Base-by-base conservation (phyloP, 2,329 filamentous ascomycete species). In the Alternaria metachromatica region DNA sequence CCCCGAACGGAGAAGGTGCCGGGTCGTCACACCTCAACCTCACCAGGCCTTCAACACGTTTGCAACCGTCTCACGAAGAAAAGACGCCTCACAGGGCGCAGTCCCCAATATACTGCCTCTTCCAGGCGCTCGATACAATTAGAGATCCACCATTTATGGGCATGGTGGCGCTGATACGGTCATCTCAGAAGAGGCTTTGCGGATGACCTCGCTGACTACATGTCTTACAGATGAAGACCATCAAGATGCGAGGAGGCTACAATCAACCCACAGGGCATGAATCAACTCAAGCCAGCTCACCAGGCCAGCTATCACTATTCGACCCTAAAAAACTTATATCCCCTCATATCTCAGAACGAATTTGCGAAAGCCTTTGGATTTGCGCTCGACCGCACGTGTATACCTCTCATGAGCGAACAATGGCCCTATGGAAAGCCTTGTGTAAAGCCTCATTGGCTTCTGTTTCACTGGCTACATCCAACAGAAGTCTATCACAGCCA, bases 81-180 rank as follows among this genome's bases (percentile, higher is more conserved):
- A 26, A 45, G 56, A 50, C 53, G 53, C 49, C 49, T 28, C 20
- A 20, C 23, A 54, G 26, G 49, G 57, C 57, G 53, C 58, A 56
- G 18, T 33, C 25, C 12, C 23, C 25, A 25, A 1, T 8, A 2
- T 11, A 28, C 43, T 21, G 41, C 37, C 18, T 55, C 25, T 33
- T 60, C 15, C 41, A 9, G 20, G 23, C 30, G 8, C 23, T 13
- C 13, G 20, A 37, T 21, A 49, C 6, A 30, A 56, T 13, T 25
- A 43, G 44, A 20, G 12, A 43, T 33, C 20, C 4, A 23, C 23
- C 23, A 30, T 44, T 37, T 15, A 26, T 33, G 26, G 49, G 49
- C 49, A 51, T 13, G 12, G 28, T 37, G 28, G 28, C 28, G 18
- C 48, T 28, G 13, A 18, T n/a, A 13, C 28, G 28, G 30, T 37